Evolutionary conservation across 2,329 filamentous ascomycete genomes (phyloP), one percentile per base, ranked within the genome.

Genomic region (Anthostomella pinea): DNA sequence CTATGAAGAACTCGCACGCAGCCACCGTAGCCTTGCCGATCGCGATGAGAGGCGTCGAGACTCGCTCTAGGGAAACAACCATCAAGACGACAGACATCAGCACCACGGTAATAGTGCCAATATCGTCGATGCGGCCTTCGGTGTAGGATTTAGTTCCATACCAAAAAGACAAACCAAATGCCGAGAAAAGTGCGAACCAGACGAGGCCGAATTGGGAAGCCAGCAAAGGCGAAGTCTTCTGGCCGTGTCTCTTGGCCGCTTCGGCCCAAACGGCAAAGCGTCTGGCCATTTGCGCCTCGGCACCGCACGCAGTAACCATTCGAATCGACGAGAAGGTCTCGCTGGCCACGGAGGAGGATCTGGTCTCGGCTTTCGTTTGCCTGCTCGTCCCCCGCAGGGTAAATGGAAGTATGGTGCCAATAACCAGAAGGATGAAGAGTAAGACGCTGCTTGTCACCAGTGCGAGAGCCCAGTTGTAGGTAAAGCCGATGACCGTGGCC

Each of bases 241-340:
- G 61, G 2, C 72, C 73, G 38, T 74, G 67, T 35, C 60, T 63
- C 38, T 66, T 70, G 2, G 75, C 71, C 36, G 77, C 70, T n/a
- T 71, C 63, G 14, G 79, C 70, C 66, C 73, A 80, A 5, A 64
- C 60, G 10, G 68, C 58, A 51, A 81, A 83, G 21, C 72, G 75
- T 30, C 65, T 59, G 0, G 67, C 62, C 37, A 81, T 69, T 5
- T 74, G 70, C 10, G 60, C 53, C 53, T 83, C 75, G 9, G 80
- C 80, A 22, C 78, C 77, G 48, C 77, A 83, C 1, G 79, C 79
- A 23, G 74, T 68, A 21, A 84, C 67, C 68, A 82, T 83, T 6
- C 77, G 67, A 22, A 83, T 75, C 32, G 72, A 73, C 1, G 69
- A 64, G 46, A 84, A 69, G 3, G 77, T 67, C 56, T 84, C 80